phyloP scores from a whole-genome alignment of 2,329 filamentous ascomycete genomes.

The Neonectria magnoliae region DNA sequence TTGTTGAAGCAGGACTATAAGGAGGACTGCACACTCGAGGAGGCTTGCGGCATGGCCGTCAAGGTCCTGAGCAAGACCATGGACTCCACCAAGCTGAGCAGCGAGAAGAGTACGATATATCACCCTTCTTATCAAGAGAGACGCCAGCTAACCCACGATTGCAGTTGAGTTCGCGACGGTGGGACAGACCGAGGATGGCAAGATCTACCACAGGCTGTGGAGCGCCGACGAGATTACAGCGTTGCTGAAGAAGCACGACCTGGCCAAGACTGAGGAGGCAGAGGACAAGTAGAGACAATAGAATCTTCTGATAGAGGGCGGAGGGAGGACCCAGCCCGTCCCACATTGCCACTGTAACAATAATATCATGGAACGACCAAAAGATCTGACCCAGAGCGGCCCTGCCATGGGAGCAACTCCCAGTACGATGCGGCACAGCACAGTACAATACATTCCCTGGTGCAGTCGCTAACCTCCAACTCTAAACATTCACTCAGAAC shows the following conservation, averaged over 20 bases:
- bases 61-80: slow-evolving; percentile 99
- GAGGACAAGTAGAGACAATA: slow-evolving; percentile 67
- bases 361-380: slow-evolving; percentile 46
- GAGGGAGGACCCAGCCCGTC: slow-evolving; percentile 35
- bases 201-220: slow-evolving; percentile 99
- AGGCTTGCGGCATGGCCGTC: slow-evolving; percentile 96
- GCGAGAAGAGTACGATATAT: slow-evolving; percentile 87
- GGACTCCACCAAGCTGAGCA: slow-evolving; percentile 98
- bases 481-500: neutral
- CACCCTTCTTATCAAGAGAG: no score
- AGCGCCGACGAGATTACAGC: slow-evolving; percentile 95
- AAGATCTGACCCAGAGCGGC: slow-evolving; percentile 23
- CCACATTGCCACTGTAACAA: slow-evolving; percentile 43
- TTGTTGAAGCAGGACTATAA: slow-evolving; percentile 99
- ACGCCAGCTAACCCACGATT: slow-evolving; percentile 30
- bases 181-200: slow-evolving; percentile 91
- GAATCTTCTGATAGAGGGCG: slow-evolving; percentile 43
- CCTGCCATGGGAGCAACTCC: slow-evolving; percentile 20
- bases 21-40: slow-evolving; percentile 95
- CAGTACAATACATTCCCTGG: slow-evolving; percentile 9
- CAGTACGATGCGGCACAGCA: slow-evolving; percentile 22
- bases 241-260: slow-evolving; percentile 91
- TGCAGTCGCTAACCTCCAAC: neutral
- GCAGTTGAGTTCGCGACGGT: slow-evolving; percentile 98
- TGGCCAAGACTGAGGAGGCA: slow-evolving; percentile 84